phyloP scores from a whole-genome alignment of 108 stramenopile species.

The Schizochytrium sp. region DNA sequence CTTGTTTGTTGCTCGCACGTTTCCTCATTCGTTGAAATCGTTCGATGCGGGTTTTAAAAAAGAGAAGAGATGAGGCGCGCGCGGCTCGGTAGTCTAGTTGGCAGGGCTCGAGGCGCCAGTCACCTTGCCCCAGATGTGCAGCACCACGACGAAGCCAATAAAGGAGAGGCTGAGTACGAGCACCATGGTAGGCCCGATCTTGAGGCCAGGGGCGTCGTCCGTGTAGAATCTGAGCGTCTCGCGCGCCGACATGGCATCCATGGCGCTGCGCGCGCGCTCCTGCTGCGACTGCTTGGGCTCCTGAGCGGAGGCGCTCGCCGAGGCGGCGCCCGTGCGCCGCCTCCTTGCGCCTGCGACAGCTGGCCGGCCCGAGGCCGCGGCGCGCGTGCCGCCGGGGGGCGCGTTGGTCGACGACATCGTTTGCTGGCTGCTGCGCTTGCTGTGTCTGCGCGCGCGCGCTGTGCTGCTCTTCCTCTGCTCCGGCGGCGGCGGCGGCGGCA shows the following conservation, averaged over 20 bases:
- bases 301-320: background rate
- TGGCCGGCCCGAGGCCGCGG: background rate
- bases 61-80: background rate
- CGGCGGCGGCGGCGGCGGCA: too few relatives aligned
- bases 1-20: too few relatives aligned
- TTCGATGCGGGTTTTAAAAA: background rate
- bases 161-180: slow-evolving; percentile 70
- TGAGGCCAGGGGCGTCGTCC: slow-evolving; percentile 81
- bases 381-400: background rate
- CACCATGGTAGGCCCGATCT: slow-evolving; percentile 81
- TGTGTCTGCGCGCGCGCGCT: too few relatives aligned
- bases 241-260: background rate
- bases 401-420: background rate
- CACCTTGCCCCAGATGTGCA: slow-evolving; percentile 86
- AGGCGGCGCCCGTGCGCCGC: background rate
- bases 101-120: background rate
- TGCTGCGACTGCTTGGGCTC: background rate
- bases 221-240: slow-evolving; percentile 71
- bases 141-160: slow-evolving; percentile 77
- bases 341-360: background rate
- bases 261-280: background rate
- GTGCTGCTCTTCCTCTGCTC: too few relatives aligned
- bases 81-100: background rate
- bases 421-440: too few relatives aligned
- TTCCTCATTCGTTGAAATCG: too few relatives aligned